Base-by-base conservation (phyloP, 192 early-diverging fungal species). In the Spizellomyces sp. region DNA sequence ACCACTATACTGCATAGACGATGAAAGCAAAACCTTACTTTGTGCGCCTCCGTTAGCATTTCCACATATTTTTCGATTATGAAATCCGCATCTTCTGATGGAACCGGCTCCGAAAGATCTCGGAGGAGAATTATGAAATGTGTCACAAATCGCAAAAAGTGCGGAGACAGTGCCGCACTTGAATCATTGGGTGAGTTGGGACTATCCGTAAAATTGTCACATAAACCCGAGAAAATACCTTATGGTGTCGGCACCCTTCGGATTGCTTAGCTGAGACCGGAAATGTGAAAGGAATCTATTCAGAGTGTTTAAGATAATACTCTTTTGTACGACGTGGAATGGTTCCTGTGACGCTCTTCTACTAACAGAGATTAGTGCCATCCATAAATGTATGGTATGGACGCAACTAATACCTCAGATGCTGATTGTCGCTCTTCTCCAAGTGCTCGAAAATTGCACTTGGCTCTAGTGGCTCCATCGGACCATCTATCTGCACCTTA, bases 101-200 rank as follows among this genome's bases (percentile, higher is more conserved):
- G 62, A 15, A 71, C 54, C 5, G 42, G 66, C 36, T 84, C 77
- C 5, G 82, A 82, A n/a, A 86, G 79, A 14, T 79, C 77, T 6
- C 85, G 87, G n/a, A 92, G 63, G 15, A 85, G 74, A n/a, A 93
- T 75, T 5, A 90, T 81, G 8, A 87, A 77, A 63, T 94, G 91
- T 0, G 87, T 83, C 48, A 91, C 73, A 62, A 95, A 84, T 14
- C 92, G 89, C 48, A 94, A 71, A 54, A 91, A 71, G 45, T 88
- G 83, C 41, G 75, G 79, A n/a, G 45, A 17, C 12, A n/a, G 19
- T 9, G 63, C 10, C 27, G 27, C 27, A 36, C 27, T 36, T 36
- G 27, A 36, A 36, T 36, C 27, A 36, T 36, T 36, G 27, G 27
- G 27, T 36, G 27, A 36, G 27, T 36, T 36, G 27, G 3, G 3